phyloP scores from a whole-genome alignment of 768 basidiomycete species.

The Hypsizygus marmoreus region DNA sequence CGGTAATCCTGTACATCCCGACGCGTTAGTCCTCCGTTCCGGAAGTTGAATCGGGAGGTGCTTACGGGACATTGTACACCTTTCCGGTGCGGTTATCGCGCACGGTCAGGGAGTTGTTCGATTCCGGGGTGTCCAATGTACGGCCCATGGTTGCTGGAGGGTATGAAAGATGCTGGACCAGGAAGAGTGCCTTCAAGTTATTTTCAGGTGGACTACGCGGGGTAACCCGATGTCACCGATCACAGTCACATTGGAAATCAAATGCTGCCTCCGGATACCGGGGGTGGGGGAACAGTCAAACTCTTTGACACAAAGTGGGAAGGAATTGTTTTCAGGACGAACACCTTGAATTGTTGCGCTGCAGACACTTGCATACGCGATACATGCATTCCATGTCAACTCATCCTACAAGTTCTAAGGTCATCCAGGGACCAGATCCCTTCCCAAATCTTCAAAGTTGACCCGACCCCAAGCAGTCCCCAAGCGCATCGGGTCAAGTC shows the following conservation, averaged over 20 bases:
- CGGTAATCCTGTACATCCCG: conserved; percentile 55
- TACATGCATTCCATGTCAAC: too few species aligned
- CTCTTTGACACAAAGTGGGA: too few species aligned
- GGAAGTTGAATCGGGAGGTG: conserved; percentile 12
- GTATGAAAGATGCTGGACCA: neutral
- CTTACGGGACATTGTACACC: conserved; percentile 72
- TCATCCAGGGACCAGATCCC: too few species aligned
- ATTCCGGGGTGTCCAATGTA: conserved; percentile 9
- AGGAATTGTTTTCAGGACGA: too few species aligned
- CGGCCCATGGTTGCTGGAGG: conserved; percentile 18
- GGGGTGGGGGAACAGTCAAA: too few species aligned
- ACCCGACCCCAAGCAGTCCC: too few species aligned
- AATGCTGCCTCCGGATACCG: too few species aligned
- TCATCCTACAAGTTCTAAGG: too few species aligned
- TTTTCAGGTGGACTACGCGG: conserved; percentile 1
- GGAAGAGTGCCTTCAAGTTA: neutral
- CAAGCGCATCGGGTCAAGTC: too few species aligned
- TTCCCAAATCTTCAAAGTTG: too few species aligned
- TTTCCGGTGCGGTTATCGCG: conserved; percentile 86
- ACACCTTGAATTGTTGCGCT: too few species aligned
- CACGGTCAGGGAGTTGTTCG: conserved; percentile 56
- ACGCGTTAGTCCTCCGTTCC: neutral
- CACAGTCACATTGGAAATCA: conserved; percentile 9
- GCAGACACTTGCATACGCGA: too few species aligned
- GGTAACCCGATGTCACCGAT: neutral